phyloP scores from a whole-genome alignment of 116 monocot genomes.

The Trichopus zeylanicus region DNA sequence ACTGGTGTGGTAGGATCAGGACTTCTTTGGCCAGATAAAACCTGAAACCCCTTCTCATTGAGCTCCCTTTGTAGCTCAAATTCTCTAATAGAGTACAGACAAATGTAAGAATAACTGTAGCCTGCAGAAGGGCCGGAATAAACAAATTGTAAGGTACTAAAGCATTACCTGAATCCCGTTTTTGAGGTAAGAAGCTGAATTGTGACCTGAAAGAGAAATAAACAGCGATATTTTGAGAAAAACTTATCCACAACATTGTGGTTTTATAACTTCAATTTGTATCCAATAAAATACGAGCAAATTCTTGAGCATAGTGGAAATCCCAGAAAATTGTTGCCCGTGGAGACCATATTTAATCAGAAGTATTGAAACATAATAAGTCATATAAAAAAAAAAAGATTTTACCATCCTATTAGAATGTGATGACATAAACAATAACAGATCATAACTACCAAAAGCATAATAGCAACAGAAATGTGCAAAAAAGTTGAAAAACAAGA shows the following conservation, averaged over 20 bases:
- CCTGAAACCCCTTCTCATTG: conserved; percentile 50
- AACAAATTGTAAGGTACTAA: too few species aligned
- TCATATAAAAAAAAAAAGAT: too few species aligned
- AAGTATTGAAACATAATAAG: too few species aligned
- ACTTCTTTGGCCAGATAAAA: conserved; percentile 33
- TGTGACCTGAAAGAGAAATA: conserved; percentile 61
- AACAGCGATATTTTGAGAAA: background rate
- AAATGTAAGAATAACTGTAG: conserved; percentile 2
- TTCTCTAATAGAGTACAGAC: conserved; percentile 65
- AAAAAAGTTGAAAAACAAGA: background rate
- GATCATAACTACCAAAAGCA: background rate
- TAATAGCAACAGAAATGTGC: background rate
- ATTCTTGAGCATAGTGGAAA: too few species aligned
- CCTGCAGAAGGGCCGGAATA: too few species aligned
- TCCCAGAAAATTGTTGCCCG: too few species aligned
- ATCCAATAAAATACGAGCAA: too few species aligned
- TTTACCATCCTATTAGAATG: too few species aligned
- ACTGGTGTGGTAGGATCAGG: conserved; percentile 25
- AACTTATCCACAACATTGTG: background rate
- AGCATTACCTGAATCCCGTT: conserved; percentile 93
- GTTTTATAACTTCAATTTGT: too few species aligned
- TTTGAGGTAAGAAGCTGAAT: conserved; percentile 94
- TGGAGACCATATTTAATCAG: too few species aligned
- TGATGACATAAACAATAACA: background rate
- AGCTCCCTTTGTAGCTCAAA: conserved; percentile 94